Percentiles rank a stretch among this genome's conserved stretches.
Conservation (phyloP, 345 rosid genomes). For the Reutealis trisperma region DNA sequence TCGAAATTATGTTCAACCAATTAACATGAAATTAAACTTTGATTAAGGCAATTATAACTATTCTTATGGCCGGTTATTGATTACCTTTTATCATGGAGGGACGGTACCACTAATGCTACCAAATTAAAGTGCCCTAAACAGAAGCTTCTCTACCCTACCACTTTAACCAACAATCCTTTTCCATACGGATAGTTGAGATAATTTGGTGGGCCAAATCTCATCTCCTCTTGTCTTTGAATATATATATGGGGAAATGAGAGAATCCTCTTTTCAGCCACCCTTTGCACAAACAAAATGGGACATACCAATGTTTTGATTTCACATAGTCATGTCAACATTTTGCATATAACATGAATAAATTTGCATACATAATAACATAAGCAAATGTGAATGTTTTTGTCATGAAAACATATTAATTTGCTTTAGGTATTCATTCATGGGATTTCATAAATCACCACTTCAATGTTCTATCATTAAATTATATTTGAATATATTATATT, state of each 20-base stretch:
- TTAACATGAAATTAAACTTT: background rate
- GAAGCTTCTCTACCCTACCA: background rate
- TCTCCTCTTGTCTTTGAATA: background rate
- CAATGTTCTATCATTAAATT: too few species aligned
- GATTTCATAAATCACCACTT: too few species aligned
- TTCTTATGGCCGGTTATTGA: constrained; percentile 23
- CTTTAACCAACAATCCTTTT: background rate
- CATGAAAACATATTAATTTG: background rate
- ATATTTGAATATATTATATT: too few species aligned
- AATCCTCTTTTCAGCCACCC: too few species aligned
- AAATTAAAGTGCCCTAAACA: background rate
- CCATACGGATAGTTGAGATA: background rate
- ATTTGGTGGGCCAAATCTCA: background rate
- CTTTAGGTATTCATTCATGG: too few species aligned
- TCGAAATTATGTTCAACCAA: too few species aligned
- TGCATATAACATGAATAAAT: too few species aligned
- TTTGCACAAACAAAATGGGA: too few species aligned
- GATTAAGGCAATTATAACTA: background rate
- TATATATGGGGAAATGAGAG: too few species aligned
- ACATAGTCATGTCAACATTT: too few species aligned
- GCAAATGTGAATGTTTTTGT: background rate
- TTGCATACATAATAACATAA: too few species aligned
- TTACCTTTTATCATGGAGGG: constrained; percentile 17
- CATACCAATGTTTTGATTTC: too few species aligned
- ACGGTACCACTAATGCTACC: constrained; percentile 21